A percentile compares a stretch with the other conserved stretches of the same genome.
Evolutionary conservation across 108 stramenopile species (phyloP).

Genomic region (Stephanodiscus minutulus): DNA sequence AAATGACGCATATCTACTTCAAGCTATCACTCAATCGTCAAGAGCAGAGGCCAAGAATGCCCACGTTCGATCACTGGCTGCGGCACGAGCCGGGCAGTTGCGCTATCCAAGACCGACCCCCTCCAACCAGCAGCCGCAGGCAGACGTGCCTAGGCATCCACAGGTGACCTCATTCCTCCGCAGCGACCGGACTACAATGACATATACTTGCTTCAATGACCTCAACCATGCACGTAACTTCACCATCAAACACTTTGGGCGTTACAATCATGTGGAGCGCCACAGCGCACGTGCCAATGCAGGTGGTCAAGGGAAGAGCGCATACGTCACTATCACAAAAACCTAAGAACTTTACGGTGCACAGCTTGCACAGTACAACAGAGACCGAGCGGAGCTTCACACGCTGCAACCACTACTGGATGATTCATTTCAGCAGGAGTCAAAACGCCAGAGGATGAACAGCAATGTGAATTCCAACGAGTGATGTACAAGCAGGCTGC

Average conservation of each 20-base stretch:
- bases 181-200: not conserved
- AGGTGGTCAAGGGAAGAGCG: not conserved
- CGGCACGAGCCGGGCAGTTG: not conserved
- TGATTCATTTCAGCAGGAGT: not conserved
- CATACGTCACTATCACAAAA: not conserved
- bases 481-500: no score
- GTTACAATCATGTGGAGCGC: not conserved
- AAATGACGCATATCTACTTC: not conserved
- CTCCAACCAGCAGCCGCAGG: not conserved
- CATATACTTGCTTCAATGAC: not conserved
- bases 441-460: not conserved
- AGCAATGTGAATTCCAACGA: no score
- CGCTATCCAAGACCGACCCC: not conserved
- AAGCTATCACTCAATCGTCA: not conserved
- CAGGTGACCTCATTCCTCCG: not conserved
- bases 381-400: not conserved
- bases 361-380: not conserved
- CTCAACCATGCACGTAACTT: not conserved
- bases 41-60: not conserved
- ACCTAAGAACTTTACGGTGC: not conserved
- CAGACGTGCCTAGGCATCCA: not conserved
- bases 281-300: not conserved
- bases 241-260: not conserved
- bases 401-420: not conserved
- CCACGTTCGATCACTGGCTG: not conserved